Conservation (phyloP, 257 asterid species). For the Lycium ferocissimum region DNA sequence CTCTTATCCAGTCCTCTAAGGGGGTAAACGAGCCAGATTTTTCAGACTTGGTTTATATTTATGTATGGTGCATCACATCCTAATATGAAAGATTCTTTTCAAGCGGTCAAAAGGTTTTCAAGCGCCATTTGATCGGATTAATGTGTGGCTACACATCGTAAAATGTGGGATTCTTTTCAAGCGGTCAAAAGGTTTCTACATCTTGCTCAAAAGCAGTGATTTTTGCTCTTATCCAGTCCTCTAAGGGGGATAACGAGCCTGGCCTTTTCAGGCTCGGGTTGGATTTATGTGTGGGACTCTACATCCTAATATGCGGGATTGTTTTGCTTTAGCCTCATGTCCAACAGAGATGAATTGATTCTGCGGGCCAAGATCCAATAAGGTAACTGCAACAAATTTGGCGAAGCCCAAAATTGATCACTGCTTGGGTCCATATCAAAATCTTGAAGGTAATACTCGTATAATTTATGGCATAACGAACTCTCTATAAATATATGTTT, state of each 20-base stretch:
- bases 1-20: neutral
- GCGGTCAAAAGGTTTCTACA: neutral
- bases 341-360: neutral
- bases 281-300: neutral
- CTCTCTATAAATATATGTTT: neutral
- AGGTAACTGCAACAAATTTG: neutral
- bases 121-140: neutral
- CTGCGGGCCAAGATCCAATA: neutral
- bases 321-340: neutral
- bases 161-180: neutral
- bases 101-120: neutral
- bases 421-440: neutral
- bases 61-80: slow-evolving; percentile 13
- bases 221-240: neutral
- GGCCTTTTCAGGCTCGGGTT: neutral
- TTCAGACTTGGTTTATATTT: neutral
- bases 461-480: neutral
- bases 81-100: neutral
- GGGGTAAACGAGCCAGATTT: neutral
- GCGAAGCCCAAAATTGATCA: neutral
- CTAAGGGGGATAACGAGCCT: neutral
- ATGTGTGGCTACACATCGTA: neutral
- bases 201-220: neutral
- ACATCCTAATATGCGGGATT: neutral
- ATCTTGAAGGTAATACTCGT: neutral